These are phyloP conservation scores for Fusarium fracticaudum DNA, from an alignment of 2,329 filamentous ascomycete species.

Conservation along the genomic window DNA sequence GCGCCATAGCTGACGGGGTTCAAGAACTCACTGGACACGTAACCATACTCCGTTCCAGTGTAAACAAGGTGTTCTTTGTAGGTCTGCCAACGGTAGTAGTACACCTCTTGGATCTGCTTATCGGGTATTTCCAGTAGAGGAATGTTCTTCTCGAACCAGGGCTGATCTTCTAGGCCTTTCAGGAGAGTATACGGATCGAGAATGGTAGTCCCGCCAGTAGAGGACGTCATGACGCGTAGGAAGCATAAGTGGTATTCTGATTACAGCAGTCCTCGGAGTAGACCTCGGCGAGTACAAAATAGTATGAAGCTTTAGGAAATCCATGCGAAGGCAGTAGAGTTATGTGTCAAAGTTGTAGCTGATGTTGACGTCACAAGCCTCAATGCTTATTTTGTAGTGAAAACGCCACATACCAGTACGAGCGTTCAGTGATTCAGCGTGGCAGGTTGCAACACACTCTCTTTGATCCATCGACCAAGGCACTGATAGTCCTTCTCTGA, in stretches of 20 bases:
- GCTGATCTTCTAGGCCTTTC: neutral
- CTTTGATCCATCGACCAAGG: accelerated
- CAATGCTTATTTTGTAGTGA: too few relatives aligned
- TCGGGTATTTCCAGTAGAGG: neutral
- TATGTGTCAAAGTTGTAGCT: neutral
- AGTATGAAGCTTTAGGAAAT: neutral
- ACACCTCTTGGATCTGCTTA: neutral
- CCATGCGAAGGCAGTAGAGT: too few relatives aligned
- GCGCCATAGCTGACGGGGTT: neutral
- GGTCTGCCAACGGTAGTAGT: conserved; percentile 4
- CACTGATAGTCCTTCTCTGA: too few relatives aligned
- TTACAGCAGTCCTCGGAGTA: neutral
- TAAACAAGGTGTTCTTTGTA: conserved; percentile 6
- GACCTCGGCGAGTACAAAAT: neutral
- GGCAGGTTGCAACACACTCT: too few relatives aligned
- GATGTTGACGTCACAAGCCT: neutral
- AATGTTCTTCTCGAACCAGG: conserved; percentile 3
- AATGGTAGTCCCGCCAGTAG: neutral
- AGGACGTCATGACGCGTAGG: neutral
- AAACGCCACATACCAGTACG: neutral
- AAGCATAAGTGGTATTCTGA: accelerated
- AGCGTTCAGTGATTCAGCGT: too few relatives aligned
- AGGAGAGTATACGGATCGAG: neutral
- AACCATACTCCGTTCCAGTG: neutral
- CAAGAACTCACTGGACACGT: neutral